Base-by-base conservation (phyloP, 805 yeast species). In the Pichia nakasei region DNA sequence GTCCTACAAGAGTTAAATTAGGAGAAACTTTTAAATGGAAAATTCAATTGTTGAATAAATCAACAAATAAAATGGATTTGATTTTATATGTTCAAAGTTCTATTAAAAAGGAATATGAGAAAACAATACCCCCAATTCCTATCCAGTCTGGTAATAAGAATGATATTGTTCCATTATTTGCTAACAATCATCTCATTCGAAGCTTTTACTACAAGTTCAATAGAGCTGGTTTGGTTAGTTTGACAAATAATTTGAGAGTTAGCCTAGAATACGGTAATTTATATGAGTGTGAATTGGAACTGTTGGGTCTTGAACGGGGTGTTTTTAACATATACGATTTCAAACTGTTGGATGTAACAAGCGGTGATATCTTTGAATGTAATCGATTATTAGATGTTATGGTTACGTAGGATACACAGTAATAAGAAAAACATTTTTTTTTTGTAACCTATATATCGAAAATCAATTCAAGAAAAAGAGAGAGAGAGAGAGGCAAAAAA, bases 361-460 rank as follows among this genome's bases (percentile, higher is more conserved):
- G 78, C 18, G 86, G 89, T 3, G 89, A 83, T 45, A 73, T 77
- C 2, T 69, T 79, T 49, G 88, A 79, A 48, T 80, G 85, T 56
- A 88, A 87, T 1, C 72, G 76, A 46, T 63, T 84, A 42, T 66
- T 85, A 32, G 88, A 83, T 52, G 83, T 85, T 2, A 70, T 79
- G 44, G 86, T 84, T 9, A 64, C 64, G 9, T 29, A n/a, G n/a
- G n/a, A n/a, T n/a, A n/a, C n/a, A n/a, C n/a, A n/a, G n/a, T n/a
- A n/a, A n/a, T n/a, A n/a, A n/a, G n/a, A n/a, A n/a, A n/a, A n/a
- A n/a, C n/a, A n/a, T n/a, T n/a, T n/a, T 29, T 6, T 22, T 18
- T 18, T 15, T 29, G 22, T 31, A 39, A 15, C 17, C 33, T 29
- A 13, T 29, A n/a, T n/a, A n/a, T n/a, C n/a, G n/a, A n/a, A n/a